These are phyloP conservation scores for Acacia concinna DNA, from an alignment of 331 rosid genomes.

Conservation along the genomic window DNA sequence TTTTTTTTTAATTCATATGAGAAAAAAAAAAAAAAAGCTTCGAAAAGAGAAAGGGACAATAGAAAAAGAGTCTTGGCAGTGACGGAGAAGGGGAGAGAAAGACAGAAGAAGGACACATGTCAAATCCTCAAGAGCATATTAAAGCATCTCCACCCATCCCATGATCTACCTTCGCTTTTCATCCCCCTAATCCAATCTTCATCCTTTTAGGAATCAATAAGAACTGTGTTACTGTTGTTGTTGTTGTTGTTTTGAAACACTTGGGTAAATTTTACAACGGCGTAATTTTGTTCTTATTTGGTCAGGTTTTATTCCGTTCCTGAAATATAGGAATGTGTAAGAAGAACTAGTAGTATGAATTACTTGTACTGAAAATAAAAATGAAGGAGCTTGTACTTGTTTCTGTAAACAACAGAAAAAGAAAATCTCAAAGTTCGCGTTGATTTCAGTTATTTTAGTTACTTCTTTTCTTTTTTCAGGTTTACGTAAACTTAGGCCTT, in stretches of 20 bases:
- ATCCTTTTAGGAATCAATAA: neutral
- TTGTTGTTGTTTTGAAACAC: neutral
- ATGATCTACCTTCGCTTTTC: constrained; percentile 32
- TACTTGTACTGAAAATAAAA: neutral
- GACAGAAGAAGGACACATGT: constrained; percentile 26
- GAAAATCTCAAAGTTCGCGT: neutral
- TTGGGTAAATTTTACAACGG: neutral
- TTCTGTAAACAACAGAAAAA: no score
- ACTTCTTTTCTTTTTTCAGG: neutral
- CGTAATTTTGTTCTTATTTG: neutral
- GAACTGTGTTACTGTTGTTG: neutral
- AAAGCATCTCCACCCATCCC: constrained; percentile 59
- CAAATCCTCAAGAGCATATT: constrained; percentile 30
- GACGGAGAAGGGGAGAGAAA: neutral
- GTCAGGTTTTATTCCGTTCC: neutral
- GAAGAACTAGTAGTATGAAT: neutral
- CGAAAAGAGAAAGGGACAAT: neutral
- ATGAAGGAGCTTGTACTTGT: neutral
- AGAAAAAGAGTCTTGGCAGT: constrained; percentile 18
- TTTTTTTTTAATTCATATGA: neutral
- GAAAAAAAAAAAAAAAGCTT: neutral
- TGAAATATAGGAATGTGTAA: neutral
- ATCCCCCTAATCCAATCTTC: constrained; percentile 39
- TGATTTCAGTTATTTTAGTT: neutral
- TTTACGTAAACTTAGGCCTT: neutral